These are phyloP conservation scores for Penicillium sumatraense DNA, from an alignment of 2,329 filamentous ascomycete species.

Conservation along the genomic window DNA sequence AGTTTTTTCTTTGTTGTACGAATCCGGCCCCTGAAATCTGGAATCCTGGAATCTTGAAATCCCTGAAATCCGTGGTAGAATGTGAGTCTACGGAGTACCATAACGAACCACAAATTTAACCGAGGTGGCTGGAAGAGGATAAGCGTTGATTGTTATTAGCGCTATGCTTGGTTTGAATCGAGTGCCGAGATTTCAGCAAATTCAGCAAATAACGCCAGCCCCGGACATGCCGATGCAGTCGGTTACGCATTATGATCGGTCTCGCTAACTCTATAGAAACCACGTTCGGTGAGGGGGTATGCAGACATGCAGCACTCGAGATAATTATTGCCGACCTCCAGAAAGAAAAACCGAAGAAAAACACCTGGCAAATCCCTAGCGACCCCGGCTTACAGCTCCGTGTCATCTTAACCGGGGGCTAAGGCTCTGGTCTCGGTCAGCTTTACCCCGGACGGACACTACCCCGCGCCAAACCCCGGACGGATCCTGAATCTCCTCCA, in stretches of 20 bases:
- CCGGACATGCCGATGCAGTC: no score
- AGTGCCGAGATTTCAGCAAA: conserved; percentile 1
- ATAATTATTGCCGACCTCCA: neutral
- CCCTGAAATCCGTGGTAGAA: no score
- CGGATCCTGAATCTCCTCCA: conserved; percentile 18
- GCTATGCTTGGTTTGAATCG: conserved; percentile 12
- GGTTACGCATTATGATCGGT: conserved; percentile 10
- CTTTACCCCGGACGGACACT: conserved; percentile 17
- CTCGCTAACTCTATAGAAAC: conserved; percentile 6
- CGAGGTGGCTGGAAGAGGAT: conserved; percentile 15
- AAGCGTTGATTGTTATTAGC: conserved; percentile 14
- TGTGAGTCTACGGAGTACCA: no score
- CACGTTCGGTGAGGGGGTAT: neutral
- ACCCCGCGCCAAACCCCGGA: conserved; percentile 19
- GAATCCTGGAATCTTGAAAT: conserved; percentile 4
- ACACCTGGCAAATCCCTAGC: conserved; percentile 6
- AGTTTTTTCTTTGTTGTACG: conserved; percentile 7
- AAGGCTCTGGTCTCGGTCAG: conserved; percentile 11
- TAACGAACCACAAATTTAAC: conserved; percentile 14
- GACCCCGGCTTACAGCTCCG: conserved; percentile 12
- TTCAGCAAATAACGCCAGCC: conserved; percentile 10
- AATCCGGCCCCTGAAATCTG: conserved; percentile 1
- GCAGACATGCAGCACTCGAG: conserved; percentile 7
- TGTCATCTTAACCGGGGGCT: conserved; percentile 8
- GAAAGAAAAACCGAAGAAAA: no score